Base-by-base conservation (phyloP, 2,329 filamentous ascomycete species). In the Nigrospora sphaerica region DNA sequence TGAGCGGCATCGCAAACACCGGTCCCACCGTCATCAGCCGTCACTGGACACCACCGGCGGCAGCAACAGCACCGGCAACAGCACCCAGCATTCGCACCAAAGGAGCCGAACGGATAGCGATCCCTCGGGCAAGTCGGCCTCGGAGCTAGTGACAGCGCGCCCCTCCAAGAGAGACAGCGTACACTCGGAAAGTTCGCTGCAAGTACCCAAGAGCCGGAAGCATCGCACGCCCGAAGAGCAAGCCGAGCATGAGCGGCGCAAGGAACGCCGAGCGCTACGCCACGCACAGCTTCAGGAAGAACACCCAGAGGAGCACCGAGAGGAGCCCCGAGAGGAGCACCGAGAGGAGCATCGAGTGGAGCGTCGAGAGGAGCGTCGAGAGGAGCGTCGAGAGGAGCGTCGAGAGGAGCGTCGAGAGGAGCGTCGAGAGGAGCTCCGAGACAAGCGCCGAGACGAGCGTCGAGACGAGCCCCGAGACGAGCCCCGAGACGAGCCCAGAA, bases 141-240 rank as follows among this genome's bases (percentile, higher is more conserved):
- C 47, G 31, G 40, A 49, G 13, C 32, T 49, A 16, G 23, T 48
- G n/a, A 17, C 36, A n/a, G 10, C 18, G 3, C 19, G 33, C 12
- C 39, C 44, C 13, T 31, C 44, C 7, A 46, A 44, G 40, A 33
- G 47, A 19, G 47, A 49, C 13, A 49, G 44, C n/a, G 47, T 40
- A 12, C 31, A 40, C 14, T 44, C 42, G 10, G 42, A 44, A 12
- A 44, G 32, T 14, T 35, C 42, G 18, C 33, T 18, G 12, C 32
- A 44, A 2, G 19, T 35, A 19, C 12, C 32, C 40, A 28, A 28
- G 13, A 32, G n/a, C 19, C 23, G 16, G 23, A 43, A 36, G 32
- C 32, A 35, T 18, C 42, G 33, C 4, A 44, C 42, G 12, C 33
- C 43, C 14, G 44, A 46, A 31, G 43, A 49, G 32, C 44, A 49